phyloP scores from a whole-genome alignment of 192 early-diverging fungal genomes.

The Coemansia sp. region DNA sequence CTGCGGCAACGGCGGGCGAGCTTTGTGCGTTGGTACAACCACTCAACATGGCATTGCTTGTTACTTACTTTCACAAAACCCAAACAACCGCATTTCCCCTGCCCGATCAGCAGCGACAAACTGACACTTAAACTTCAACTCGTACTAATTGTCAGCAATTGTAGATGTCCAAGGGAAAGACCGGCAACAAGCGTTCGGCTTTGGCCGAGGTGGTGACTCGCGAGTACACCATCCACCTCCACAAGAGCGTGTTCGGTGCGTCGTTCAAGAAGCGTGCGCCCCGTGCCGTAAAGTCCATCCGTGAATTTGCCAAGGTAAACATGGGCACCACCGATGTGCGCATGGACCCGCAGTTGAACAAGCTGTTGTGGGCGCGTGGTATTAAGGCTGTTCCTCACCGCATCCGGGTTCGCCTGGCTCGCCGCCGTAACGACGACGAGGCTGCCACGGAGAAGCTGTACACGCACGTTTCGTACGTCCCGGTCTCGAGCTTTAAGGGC shows the following conservation, averaged over 20 bases:
- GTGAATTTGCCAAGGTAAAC: conserved; percentile 82
- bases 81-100: too few relatives aligned
- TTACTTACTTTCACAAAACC: too few relatives aligned
- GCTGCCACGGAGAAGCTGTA: conserved; percentile 96
- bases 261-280: conserved; percentile 98
- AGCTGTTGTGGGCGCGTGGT: conserved; percentile 90
- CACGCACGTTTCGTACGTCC: conserved; percentile 88
- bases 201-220: conserved; percentile 90
- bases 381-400: conserved; percentile 93
- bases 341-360: conserved; percentile 93
- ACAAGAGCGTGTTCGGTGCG: conserved; percentile 81
- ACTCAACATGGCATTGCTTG: too few relatives aligned
- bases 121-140: neutral
- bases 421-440: conserved; percentile 97
- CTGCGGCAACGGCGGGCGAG: too few relatives aligned
- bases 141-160: neutral
- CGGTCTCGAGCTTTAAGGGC: conserved; percentile 88
- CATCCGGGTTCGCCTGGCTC: conserved; percentile 90
- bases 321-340: conserved; percentile 98
- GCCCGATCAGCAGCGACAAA: too few relatives aligned
- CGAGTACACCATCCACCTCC: conserved; percentile 99
- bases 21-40: too few relatives aligned
- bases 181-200: conserved; percentile 72
- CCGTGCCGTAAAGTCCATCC: conserved; percentile 90
- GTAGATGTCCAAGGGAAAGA: conserved; percentile 73